phyloP scores from a whole-genome alignment of 2,329 filamentous ascomycete species.

The Fonsecaea nubica region DNA sequence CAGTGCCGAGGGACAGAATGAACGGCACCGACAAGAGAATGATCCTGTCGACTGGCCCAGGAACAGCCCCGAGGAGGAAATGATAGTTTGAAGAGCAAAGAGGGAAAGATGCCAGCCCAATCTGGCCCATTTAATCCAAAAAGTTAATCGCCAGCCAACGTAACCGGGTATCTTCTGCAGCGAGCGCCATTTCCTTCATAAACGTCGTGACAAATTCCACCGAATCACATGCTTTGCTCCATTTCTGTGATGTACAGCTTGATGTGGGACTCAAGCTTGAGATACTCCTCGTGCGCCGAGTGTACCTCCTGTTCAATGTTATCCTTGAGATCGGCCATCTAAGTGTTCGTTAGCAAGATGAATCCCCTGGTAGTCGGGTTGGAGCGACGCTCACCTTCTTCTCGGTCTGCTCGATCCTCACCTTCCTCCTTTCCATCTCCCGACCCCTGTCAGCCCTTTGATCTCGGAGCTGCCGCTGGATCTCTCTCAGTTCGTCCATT shows the following conservation, averaged over 20 bases:
- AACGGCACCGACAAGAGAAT: conserved; percentile 5
- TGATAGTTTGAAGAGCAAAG: conserved; percentile 25
- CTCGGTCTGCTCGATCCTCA: conserved; percentile 97
- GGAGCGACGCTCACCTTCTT: conserved; percentile 75
- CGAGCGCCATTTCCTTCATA: conserved; percentile 28
- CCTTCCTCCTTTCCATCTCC: conserved; percentile 88
- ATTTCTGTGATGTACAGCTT: conserved; percentile 98
- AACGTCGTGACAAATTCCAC: conserved; percentile 22
- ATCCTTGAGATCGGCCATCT: conserved; percentile 98
- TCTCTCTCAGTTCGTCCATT: conserved; percentile 85
- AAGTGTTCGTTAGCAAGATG: conserved; percentile 38
- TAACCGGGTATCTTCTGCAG: conserved; percentile 48
- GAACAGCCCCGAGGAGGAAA: conserved; percentile 24
- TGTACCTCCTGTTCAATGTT: conserved; percentile 96
- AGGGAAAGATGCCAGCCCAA: conserved; percentile 8
- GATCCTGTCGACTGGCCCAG: background rate
- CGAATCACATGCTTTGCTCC: conserved; percentile 76
- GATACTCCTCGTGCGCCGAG: conserved; percentile 87
- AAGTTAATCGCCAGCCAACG: conserved; percentile 8
- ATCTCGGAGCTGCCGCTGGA: conserved; percentile 80
- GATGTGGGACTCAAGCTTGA: conserved; percentile 97
- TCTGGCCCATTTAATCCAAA: conserved; percentile 14
- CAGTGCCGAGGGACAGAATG: conserved; percentile 55
- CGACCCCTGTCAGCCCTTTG: conserved; percentile 85
- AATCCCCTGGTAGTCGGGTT: background rate